Evolutionary conservation across 306 rosid genomes (phyloP).

Genomic region (Neltuma alba): DNA sequence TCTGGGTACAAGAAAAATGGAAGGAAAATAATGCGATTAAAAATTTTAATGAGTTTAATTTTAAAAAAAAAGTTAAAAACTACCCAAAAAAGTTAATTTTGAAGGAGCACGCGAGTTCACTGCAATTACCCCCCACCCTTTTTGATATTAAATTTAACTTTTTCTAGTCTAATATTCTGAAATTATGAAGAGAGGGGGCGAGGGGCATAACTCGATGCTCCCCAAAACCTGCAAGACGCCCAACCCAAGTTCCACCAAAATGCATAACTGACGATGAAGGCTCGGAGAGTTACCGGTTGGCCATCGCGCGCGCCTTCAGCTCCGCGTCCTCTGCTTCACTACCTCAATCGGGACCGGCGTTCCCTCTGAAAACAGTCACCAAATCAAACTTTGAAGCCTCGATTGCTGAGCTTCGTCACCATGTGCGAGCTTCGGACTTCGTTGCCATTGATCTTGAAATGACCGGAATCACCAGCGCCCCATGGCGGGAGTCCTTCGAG

Average conservation of each 20-base stretch:
- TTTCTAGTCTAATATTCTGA: too few species aligned
- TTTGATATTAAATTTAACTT: too few species aligned
- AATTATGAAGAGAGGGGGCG: too few species aligned
- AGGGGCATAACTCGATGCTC: background rate
- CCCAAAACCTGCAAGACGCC: conserved; percentile 10
- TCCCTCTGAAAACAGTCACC: conserved; percentile 80
- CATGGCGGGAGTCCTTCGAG: conserved; percentile 85
- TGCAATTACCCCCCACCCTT: too few species aligned
- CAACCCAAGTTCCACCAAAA: background rate
- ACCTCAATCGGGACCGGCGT: conserved; percentile 38
- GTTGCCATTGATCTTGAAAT: conserved; percentile 96
- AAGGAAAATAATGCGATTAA: too few species aligned
- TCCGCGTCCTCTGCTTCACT: conserved; percentile 32
- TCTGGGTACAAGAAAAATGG: too few species aligned
- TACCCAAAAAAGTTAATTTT: too few species aligned
- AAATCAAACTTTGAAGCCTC: conserved; percentile 70
- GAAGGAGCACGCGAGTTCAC: too few species aligned
- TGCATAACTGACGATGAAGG: conserved; percentile 38
- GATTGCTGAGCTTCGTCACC: conserved; percentile 67
- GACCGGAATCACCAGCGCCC: conserved; percentile 92
- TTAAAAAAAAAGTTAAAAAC: too few species aligned
- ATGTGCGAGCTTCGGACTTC: conserved; percentile 74
- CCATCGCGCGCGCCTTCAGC: conserved; percentile 58
- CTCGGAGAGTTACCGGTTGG: conserved; percentile 27
- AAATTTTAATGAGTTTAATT: too few species aligned